phyloP scores from a whole-genome alignment of 2,329 filamentous ascomycete species.

The Colletotrichum noveboracense region DNA sequence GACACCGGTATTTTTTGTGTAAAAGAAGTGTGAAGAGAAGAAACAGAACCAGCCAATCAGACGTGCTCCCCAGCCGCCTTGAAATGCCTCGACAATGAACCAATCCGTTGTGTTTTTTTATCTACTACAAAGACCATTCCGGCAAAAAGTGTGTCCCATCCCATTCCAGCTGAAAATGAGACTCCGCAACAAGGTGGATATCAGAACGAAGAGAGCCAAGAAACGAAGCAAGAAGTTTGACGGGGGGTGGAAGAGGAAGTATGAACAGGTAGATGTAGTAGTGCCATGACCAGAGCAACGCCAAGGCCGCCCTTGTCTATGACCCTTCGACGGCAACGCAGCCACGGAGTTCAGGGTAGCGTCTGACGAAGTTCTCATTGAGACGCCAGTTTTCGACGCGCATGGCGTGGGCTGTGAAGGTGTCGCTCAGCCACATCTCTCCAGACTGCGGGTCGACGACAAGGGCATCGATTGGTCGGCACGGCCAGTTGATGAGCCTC shows the following conservation, averaged over 20 bases:
- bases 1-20: neutral
- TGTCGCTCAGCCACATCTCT: slow-evolving; percentile 29
- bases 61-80: neutral
- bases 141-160: slow-evolving; percentile 8
- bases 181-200: neutral
- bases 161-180: slow-evolving; percentile 17
- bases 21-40: neutral
- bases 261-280: neutral
- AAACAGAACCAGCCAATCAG: neutral
- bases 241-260: neutral
- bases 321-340: slow-evolving; percentile 19
- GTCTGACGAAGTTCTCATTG: slow-evolving; percentile 27
- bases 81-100: slow-evolving; percentile 6
- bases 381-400: slow-evolving; percentile 30
- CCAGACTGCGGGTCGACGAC: slow-evolving; percentile 29
- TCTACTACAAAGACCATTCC: slow-evolving; percentile 12
- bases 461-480: slow-evolving; percentile 27
- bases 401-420: slow-evolving; percentile 28
- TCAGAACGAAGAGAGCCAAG: neutral
- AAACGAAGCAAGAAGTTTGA: neutral
- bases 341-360: slow-evolving; percentile 30
- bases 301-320: neutral
- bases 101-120: slow-evolving; percentile 9
- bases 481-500: slow-evolving; percentile 39
- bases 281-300: neutral